Evolutionary conservation across 441 rosid species (phyloP), one percentile per base, ranked within the genome.

Genomic region (Gossypium aridum): DNA sequence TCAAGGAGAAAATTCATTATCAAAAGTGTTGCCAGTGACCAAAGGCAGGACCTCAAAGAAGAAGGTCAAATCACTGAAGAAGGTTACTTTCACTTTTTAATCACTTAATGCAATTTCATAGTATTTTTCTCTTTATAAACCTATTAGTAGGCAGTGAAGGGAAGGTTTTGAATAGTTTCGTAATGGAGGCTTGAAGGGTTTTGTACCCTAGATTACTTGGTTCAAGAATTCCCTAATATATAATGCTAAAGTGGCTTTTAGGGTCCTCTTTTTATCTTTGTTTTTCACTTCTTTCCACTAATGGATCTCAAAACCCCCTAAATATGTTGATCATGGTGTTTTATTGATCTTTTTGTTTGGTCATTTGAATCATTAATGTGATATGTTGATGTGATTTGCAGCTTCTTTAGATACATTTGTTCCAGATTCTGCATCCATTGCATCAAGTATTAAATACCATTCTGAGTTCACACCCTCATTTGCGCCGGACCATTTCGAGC

Each of bases 391-490:
- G 34, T 76, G 69, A 55, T 34, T 51, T 76, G 69, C 53, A 65
- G 74, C 23, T 64, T 67, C 75, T 37, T 23, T 67, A 82, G 83
- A 26, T 60, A 82, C 82, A 34, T 83, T 76, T 76, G 63, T 79
- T 64, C 84, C 80, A 31, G 93, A 92, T 80, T 81, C 92, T 67
- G 85, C 87, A 59, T 87, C 97, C 4, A 73, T 92, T 23, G 91
- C 89, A 13, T 87, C 96, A 0, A 90, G 86, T 20, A 94, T 94
- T 64, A 89, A 88, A 72, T 90, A 94, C 83, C 97, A 92, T 64
- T 83, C 94, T 0, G 97, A 91, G 85, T 91, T 90, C 83, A 89
- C 96, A 20, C 97, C 97, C 12, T 75, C 81, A 17, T 94, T 83
- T 78, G 90, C 97, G 59, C 94, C 96, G 0, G 97, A 89, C 61